Percentiles rank a stretch among this genome's conserved stretches.
Evolutionary conservation across 2,329 filamentous ascomycete genomes (phyloP).

Genomic region (Trichophyton mentagrophytes): DNA sequence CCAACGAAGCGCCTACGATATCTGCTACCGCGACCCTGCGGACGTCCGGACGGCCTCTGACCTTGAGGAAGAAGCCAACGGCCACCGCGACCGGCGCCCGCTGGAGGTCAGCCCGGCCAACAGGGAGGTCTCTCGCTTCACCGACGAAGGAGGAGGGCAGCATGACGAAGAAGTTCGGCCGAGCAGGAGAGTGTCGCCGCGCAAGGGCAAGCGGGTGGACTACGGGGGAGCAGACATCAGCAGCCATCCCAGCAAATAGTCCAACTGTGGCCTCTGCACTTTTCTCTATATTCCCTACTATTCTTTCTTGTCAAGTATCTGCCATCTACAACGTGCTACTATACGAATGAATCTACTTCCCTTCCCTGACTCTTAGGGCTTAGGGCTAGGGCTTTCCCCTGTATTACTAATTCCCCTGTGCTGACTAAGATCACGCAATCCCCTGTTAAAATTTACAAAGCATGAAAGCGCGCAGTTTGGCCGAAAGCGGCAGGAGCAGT

Average conservation of each 20-base stretch:
- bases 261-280: neutral
- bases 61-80: constrained; percentile 30
- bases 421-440: neutral
- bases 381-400: neutral
- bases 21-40: constrained; percentile 54
- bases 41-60: constrained; percentile 29
- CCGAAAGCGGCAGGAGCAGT: neutral
- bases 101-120: constrained; percentile 51
- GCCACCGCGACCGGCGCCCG: constrained; percentile 35
- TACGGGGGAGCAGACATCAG: constrained; percentile 6
- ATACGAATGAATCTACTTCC: too few relatives aligned
- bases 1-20: constrained; percentile 56
- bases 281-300: neutral
- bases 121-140: constrained; percentile 41
- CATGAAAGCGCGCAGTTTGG: neutral
- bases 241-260: neutral
- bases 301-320: neutral
- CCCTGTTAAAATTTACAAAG: neutral
- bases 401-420: neutral
- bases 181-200: constrained; percentile 28
- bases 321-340: neutral
- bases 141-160: constrained; percentile 35
- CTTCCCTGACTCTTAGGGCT: neutral
- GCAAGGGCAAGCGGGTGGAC: constrained; percentile 22
- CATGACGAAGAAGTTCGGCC: constrained; percentile 26